Evolutionary conservation across 192 early-diverging fungal species (phyloP), one percentile per base, ranked within the genome.

Genomic region (Coemansia sp.): DNA sequence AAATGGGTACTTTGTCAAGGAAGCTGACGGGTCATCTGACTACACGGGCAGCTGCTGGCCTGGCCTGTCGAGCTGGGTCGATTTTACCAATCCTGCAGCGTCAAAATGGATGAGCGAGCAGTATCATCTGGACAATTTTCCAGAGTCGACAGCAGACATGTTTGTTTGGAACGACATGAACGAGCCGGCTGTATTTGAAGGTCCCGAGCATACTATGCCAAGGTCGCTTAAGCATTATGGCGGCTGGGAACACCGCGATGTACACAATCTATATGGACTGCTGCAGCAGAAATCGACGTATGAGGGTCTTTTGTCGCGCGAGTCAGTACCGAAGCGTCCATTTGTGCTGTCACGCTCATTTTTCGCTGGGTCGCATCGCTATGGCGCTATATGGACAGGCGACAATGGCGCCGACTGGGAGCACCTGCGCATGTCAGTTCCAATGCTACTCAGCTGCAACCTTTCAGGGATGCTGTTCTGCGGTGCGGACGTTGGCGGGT

Each of bases 81-180:
- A 99, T 79, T 98, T 87, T 73, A 72, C 85, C 25, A 89, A 96
- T 66, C 86, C 88, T 0, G 76, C 69, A 11, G 89, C 92, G 4
- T 77, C 84, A 4, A 64, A 82, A 30, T 98, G 89, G 89, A 95
- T 92, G 87, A 73, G 85, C 22, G 74, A 81, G 18, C 79, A 86
- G 64, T 99, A 94, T 68, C 55, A 71, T 10, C 87, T 88, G 67
- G 81, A 85, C 62, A 79, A 88, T 44, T 99, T 94, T 74, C 71
- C 87, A 55, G 91, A 90, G 23, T 91, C 91, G 9, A 91, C 93
- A 9, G 74, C 81, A n/a, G 66, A 67, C 40, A 81, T 98, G 17
- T 93, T 89, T 72, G 88, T 93, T 2, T 99, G 97, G 97, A 98
- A 97, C 73, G 97, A 99, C 62, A 99, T 99, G 97, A 99, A 99